Evolutionary conservation across 352 stramenopile species (phyloP).

Genomic region (Phytophthora idaei): DNA sequence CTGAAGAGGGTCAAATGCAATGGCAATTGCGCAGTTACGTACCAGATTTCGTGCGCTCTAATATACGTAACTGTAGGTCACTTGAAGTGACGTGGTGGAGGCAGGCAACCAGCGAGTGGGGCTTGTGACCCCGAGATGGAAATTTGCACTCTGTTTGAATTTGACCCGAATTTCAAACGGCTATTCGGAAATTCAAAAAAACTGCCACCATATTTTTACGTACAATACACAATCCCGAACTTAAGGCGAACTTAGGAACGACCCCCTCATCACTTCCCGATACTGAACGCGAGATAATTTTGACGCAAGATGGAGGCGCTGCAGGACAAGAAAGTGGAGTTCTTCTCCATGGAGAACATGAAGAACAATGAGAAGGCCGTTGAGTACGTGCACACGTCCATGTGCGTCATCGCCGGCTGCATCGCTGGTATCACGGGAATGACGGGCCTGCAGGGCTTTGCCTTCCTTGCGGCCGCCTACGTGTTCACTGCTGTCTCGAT

Average conservation of each 20-base stretch:
- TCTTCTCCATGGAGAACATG: constrained; percentile 90
- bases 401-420: constrained; percentile 84
- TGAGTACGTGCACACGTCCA: constrained; percentile 83
- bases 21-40: not conserved
- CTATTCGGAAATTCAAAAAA: constrained; percentile 39
- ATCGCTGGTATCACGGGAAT: constrained; percentile 83
- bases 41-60: not conserved
- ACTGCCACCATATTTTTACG: constrained; percentile 2
- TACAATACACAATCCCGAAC: not conserved
- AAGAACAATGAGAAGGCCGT: constrained; percentile 79
- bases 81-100: not conserved
- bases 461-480: constrained; percentile 70
- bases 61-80: not conserved
- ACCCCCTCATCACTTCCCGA: not conserved
- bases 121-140: constrained; percentile 18
- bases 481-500: constrained; percentile 67
- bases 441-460: constrained; percentile 77
- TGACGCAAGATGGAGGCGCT: constrained; percentile 54
- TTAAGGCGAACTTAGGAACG: constrained; percentile 18
- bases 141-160: constrained; percentile 36
- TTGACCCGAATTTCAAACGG: constrained; percentile 15
- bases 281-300: no score
- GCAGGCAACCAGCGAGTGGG: not conserved
- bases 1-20: constrained; percentile 3
- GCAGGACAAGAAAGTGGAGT: constrained; percentile 79